phyloP scores from a whole-genome alignment of 2,329 filamentous ascomycete species.

The Fusarium oxysporum region DNA sequence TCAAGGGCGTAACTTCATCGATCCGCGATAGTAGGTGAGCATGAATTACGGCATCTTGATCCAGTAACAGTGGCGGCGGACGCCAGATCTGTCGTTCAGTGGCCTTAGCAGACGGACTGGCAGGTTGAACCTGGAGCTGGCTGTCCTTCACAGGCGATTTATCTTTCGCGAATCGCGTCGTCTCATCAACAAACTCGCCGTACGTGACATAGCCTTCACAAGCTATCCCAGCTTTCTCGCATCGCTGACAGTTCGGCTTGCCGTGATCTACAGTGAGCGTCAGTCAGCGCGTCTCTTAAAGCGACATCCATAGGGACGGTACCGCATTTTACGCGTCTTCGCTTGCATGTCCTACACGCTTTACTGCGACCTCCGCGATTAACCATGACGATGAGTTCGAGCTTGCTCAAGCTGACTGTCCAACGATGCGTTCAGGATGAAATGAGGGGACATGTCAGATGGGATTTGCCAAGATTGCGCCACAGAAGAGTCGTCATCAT shows the following conservation, averaged over 20 bases:
- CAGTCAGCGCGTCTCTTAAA: neutral
- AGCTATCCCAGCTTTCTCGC: neutral
- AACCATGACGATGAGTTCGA: neutral
- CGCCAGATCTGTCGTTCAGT: rapidly evolving
- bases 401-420: neutral
- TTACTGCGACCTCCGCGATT: slow-evolving; percentile 25
- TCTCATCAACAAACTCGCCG: slow-evolving; percentile 21
- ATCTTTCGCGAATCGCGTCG: neutral
- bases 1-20: slow-evolving; percentile 3
- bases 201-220: slow-evolving; percentile 12
- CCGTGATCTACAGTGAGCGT: neutral
- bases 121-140: neutral
- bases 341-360: slow-evolving; percentile 26
- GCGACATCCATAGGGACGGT: neutral
- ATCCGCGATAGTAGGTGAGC: slow-evolving; percentile 8
- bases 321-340: slow-evolving; percentile 29
- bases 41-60: slow-evolving; percentile 10
- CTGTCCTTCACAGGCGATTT: neutral
- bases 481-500: slow-evolving; percentile 17
- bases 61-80: neutral
- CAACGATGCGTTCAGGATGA: neutral
- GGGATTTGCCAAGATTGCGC: slow-evolving; percentile 23
- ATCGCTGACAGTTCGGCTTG: slow-evolving; percentile 21
- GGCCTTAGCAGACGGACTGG: rapidly evolving
- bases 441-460: slow-evolving; percentile 13